A percentile compares a stretch with the other conserved stretches of the same genome.
Conservation (phyloP, 208 protist genomes). For the Leishmania mexicana region DNA sequence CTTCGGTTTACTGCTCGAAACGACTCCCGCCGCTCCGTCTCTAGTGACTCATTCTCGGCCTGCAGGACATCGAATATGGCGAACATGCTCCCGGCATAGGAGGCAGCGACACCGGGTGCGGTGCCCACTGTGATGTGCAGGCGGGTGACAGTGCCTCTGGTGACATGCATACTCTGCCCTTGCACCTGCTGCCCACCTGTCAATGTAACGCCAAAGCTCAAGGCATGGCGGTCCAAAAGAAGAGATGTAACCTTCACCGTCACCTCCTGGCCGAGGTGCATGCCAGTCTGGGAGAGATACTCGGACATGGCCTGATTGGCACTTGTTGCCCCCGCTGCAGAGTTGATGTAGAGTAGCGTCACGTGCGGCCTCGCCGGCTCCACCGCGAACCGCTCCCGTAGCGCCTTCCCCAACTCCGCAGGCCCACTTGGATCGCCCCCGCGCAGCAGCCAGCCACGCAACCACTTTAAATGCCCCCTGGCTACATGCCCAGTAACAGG, state of each 20-base stretch:
- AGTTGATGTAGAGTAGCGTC: constrained; percentile 50
- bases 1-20: constrained; percentile 52
- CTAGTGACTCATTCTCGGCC: constrained; percentile 50
- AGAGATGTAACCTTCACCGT: constrained; percentile 44
- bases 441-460: constrained; percentile 73
- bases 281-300: constrained; percentile 23
- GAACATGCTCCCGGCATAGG: constrained; percentile 70
- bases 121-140: constrained; percentile 78
- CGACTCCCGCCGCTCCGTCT: constrained; percentile 12
- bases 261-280: constrained; percentile 39
- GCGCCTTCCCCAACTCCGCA: constrained; percentile 12
- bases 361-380: constrained; percentile 49
- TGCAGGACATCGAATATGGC: constrained; percentile 55
- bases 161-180: constrained; percentile 3
- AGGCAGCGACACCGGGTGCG: constrained; percentile 22
- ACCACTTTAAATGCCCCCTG: constrained; percentile 70
- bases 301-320: neutral
- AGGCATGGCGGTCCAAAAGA: constrained; percentile 69
- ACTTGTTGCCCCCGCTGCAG: neutral
- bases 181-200: constrained; percentile 4
- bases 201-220: constrained; percentile 51
- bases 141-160: constrained; percentile 13
- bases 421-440: constrained; percentile 16
- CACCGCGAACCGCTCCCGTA: constrained; percentile 61
- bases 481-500: constrained; percentile 21